Conservation (phyloP, 2,329 filamentous ascomycete genomes). For the Furcasterigmium sp. region DNA sequence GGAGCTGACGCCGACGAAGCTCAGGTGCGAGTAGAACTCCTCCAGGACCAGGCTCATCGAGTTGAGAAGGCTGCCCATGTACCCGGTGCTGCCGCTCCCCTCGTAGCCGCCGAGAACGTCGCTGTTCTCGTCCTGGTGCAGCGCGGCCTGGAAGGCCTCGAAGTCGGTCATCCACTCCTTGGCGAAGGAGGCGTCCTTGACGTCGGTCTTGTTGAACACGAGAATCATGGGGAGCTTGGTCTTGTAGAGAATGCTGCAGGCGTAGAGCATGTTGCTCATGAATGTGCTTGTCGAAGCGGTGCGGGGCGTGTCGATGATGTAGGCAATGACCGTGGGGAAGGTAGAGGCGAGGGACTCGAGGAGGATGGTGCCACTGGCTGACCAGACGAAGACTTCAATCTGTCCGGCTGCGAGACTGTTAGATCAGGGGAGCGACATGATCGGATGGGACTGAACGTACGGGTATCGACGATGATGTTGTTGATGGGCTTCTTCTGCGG, state of each 20-base stretch:
- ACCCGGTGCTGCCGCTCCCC: constrained; percentile 73
- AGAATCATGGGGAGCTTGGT: constrained; percentile 97
- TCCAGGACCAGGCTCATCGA: constrained; percentile 97
- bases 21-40: constrained; percentile 93
- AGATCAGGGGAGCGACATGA: not conserved
- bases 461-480: constrained; percentile 90
- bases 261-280: constrained; percentile 99
- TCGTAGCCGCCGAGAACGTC: constrained; percentile 73
- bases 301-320: constrained; percentile 93
- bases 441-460: constrained; percentile 19
- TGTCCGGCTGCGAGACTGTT: constrained; percentile 58
- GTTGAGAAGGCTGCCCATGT: constrained; percentile 93
- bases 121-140: constrained; percentile 72
- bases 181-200: constrained; percentile 83
- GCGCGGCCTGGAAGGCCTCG: constrained; percentile 85
- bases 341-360: constrained; percentile 88
- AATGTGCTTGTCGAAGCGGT: constrained; percentile 93
- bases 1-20: constrained; percentile 86
- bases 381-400: constrained; percentile 99
- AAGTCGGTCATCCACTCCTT: constrained; percentile 99
- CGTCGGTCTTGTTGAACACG: constrained; percentile 98
- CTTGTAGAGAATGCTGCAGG: constrained; percentile 97
- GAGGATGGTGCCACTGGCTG: constrained; percentile 87
- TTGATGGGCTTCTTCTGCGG: constrained; percentile 61
- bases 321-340: constrained; percentile 95